A percentile compares a stretch with the other conserved stretches of the same genome.
These are phyloP conservation scores for Paxillus rubicundulus DNA, from an alignment of 768 basidiomycete genomes.

Conservation along the genomic window DNA sequence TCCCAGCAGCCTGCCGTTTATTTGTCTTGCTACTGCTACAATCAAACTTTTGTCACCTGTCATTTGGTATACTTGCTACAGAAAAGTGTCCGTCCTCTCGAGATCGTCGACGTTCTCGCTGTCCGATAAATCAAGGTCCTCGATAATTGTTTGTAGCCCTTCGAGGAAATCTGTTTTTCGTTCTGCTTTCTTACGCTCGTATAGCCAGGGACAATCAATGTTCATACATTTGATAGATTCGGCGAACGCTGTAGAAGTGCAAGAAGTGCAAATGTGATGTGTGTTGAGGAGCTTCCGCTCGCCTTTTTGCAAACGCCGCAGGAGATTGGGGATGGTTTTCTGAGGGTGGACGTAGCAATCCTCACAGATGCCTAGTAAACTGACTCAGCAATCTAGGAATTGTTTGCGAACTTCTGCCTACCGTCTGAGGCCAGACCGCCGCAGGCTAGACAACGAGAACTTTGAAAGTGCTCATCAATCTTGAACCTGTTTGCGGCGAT, in stretches of 20 bases:
- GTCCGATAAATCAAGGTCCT: constrained; percentile 19
- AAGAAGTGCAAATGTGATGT: constrained; percentile 72
- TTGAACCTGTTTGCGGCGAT: constrained; percentile 40
- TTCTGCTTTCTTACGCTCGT: constrained; percentile 62
- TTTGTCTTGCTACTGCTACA: background rate
- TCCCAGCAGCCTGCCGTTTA: background rate
- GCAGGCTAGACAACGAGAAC: constrained; percentile 69
- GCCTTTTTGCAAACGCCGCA: constrained; percentile 50
- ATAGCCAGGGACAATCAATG: constrained; percentile 84
- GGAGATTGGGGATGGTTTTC: constrained; percentile 55
- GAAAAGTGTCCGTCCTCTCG: background rate
- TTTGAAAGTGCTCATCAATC: constrained; percentile 77
- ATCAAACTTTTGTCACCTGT: background rate
- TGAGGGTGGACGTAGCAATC: constrained; percentile 52
- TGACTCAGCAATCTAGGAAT: background rate
- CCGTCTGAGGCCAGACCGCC: constrained; percentile 53
- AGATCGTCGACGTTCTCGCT: background rate
- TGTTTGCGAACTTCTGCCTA: constrained; percentile 19
- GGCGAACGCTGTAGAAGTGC: constrained; percentile 50
- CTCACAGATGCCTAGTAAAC: constrained; percentile 57
- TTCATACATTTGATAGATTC: constrained; percentile 77
- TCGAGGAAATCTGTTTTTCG: constrained; percentile 33
- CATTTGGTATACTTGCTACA: constrained; percentile 3
- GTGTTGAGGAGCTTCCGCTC: constrained; percentile 54
- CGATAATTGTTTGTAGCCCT: constrained; percentile 30